Evolutionary conservation across 1,139 yeast species (phyloP), one percentile per base, ranked within the genome.

Genomic region (Magnusiomyces tetraspermus): DNA sequence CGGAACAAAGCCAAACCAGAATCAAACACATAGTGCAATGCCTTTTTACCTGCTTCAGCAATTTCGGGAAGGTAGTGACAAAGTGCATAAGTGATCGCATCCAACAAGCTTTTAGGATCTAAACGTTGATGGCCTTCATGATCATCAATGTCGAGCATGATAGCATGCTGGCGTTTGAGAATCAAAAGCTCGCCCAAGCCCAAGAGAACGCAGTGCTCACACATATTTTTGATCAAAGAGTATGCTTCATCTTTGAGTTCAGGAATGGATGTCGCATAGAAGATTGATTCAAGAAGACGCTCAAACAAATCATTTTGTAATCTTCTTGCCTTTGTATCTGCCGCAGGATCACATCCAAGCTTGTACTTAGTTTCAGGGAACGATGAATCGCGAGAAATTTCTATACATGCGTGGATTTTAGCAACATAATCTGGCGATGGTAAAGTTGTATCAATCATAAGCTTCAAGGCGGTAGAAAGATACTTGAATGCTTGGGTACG

Each of bases 401-500:
- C 82, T 48, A 76, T 78, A 55, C 72, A 71, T 53, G 67, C 70
- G 31, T 71, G 70, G 17, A 83, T 71, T 47, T 73, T 68, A 28
- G 66, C 67, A 1, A 76, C 76, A 58, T 78, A 78, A 52, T 78
- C 75, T 1, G 74, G 76, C 0, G 88, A 86, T n/a, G 84, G 70
- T 2, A 79, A 79, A 1, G 79, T 73, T 0, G 84, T 74, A 52
- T 88, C 83, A 50, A 92, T 73, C 60, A 89, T 80, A 53, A 90
- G 71, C 61, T 83, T 78, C 62, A 88, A 71, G 1, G 86, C 78
- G 2, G 83, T 74, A 0, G 83, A 73, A 55, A 92, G 70, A 60
- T 88, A 85, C 52, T 79, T 76, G 73, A 79, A 90, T 0, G 97
- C 95, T 62, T 85, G 82, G 10, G 79, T 73, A 55, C 94, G 75